A percentile compares a stretch with the other conserved stretches of the same genome.
phyloP scores from a whole-genome alignment of 169 alveolate genomes.

The Perkinsus marinus region DNA sequence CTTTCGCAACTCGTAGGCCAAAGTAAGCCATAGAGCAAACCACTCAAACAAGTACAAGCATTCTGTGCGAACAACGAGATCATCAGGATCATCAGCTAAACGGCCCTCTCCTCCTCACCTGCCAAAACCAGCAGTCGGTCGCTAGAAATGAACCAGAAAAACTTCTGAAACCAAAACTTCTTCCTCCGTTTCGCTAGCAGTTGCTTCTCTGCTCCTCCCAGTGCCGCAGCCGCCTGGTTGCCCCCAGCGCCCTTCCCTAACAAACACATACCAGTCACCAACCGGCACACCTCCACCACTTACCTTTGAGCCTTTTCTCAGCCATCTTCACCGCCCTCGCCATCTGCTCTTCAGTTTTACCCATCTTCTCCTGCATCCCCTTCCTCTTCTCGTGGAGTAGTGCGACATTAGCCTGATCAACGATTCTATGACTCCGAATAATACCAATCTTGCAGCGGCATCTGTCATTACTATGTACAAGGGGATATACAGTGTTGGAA shows the following conservation, averaged over 20 bases:
- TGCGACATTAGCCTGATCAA: constrained; percentile 43
- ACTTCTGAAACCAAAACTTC: constrained; percentile 91
- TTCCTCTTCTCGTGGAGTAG: constrained; percentile 64
- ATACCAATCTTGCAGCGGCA: no score
- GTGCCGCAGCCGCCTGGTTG: not conserved
- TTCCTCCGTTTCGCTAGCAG: constrained; percentile 34
- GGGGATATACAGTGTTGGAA: no score
- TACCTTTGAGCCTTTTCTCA: constrained; percentile 57
- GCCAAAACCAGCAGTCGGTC: constrained; percentile 62
- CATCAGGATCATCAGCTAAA: not conserved
- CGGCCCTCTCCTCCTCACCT: constrained; percentile 1
- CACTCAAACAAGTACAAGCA: no score
- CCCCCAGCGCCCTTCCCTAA: not conserved
- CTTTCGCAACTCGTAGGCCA: no score
- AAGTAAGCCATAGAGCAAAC: no score
- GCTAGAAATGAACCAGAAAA: constrained; percentile 86
- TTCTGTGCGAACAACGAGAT: no score
- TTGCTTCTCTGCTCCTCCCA: constrained; percentile 34
- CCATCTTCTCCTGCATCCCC: constrained; percentile 58
- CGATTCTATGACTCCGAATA: no score
- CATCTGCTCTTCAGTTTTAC: constrained; percentile 66
- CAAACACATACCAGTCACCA: constrained; percentile 16
- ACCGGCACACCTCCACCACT: constrained; percentile 27
- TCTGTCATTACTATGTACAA: no score
- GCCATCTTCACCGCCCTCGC: constrained; percentile 73